Evolutionary conservation across 2,329 filamentous ascomycete species (phyloP).

Genomic region (Exophiala lecanii-corni): DNA sequence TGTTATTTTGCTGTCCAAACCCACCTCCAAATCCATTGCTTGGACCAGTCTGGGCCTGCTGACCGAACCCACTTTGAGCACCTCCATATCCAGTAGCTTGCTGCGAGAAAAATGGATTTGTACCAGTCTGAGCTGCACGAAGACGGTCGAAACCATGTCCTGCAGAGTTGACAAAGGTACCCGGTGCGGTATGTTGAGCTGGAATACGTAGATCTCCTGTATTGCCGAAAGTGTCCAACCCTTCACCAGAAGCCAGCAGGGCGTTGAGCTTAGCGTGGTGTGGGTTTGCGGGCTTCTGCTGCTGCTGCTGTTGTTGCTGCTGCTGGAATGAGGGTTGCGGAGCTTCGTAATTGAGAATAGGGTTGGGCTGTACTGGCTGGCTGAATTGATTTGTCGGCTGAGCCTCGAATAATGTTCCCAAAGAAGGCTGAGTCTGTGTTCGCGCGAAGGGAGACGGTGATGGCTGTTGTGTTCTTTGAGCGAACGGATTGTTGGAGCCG

Average conservation of each 20-base stretch:
- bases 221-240: conserved; percentile 96
- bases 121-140: conserved; percentile 65
- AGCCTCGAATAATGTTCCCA: conserved; percentile 76
- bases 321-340: conserved; percentile 42
- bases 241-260: conserved; percentile 79
- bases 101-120: conserved; percentile 82
- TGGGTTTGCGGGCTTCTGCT: conserved; percentile 44
- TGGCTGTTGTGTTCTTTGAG: conserved; percentile 35
- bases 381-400: conserved; percentile 63
- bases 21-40: conserved; percentile 42
- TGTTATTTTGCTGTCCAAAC: conserved; percentile 43
- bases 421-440: conserved; percentile 61
- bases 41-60: conserved; percentile 48
- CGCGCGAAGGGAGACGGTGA: conserved; percentile 53
- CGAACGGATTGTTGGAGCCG: conserved; percentile 97
- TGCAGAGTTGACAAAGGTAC: conserved; percentile 93
- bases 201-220: conserved; percentile 94
- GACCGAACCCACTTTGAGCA: conserved; percentile 29
- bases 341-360: conserved; percentile 45
- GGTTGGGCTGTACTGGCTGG: conserved; percentile 50
- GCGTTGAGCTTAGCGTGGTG: conserved; percentile 74
- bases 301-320: conserved; percentile 41
- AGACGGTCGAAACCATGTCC: conserved; percentile 72
- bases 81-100: conserved; percentile 65
- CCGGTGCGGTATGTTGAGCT: conserved; percentile 91